phyloP scores from a whole-genome alignment of 108 stramenopile species.

The Schizochytrium sp. region DNA sequence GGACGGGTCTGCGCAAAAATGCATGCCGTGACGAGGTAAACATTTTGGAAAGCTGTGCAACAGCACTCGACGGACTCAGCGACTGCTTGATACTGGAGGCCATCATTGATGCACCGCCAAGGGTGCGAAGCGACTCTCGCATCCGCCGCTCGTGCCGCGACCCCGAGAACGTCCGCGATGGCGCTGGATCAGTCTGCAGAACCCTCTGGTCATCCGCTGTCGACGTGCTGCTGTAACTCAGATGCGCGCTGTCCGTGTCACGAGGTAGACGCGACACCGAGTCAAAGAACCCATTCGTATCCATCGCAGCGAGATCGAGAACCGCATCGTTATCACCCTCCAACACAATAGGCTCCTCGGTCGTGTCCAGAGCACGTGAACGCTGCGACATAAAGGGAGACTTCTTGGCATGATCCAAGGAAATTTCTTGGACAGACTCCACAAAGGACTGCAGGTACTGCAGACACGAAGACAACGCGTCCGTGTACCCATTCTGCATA shows the following conservation, averaged over 20 bases:
- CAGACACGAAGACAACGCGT: background rate
- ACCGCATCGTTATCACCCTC: background rate
- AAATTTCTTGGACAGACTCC: background rate
- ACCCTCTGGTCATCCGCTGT: background rate
- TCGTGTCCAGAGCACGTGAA: background rate
- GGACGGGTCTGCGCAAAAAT: background rate
- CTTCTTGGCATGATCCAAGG: background rate
- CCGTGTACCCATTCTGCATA: background rate
- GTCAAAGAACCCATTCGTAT: background rate
- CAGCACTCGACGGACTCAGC: background rate
- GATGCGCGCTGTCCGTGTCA: background rate
- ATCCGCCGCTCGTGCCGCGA: background rate
- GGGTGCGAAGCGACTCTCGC: background rate
- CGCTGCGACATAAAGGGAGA: background rate
- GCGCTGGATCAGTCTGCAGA: background rate
- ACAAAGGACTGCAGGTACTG: background rate
- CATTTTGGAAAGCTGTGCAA: background rate
- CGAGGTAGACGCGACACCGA: background rate
- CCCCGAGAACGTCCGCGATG: background rate
- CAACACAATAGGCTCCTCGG: background rate
- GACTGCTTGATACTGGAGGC: background rate
- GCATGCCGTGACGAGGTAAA: background rate
- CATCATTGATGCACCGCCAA: background rate
- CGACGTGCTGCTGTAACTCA: background rate
- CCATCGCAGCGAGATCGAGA: constrained; percentile 1